A percentile compares a stretch with the other conserved stretches of the same genome.
Conservation (phyloP, 176 grass and related monocot species). For the Hsuehochloa calcarea region DNA sequence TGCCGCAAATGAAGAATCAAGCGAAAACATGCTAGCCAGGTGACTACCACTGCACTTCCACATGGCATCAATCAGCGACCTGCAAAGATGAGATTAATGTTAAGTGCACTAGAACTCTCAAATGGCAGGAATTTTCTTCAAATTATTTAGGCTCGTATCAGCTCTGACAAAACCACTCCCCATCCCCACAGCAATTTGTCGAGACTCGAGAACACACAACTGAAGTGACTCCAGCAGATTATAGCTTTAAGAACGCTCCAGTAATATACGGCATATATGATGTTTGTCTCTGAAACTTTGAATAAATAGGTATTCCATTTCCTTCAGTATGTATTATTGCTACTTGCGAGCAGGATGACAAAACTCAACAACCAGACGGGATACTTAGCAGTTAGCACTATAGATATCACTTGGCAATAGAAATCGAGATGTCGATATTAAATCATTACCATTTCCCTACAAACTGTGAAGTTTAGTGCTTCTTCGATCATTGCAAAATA, state of each 20-base stretch:
- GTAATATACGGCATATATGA: not conserved
- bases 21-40: not conserved
- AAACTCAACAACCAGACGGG: not conserved
- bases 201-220: not conserved
- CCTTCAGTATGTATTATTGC: not conserved
- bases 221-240: not conserved
- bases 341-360: not conserved
- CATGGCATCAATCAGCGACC: slow-evolving; percentile 28
- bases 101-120: not conserved
- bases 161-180: not conserved
- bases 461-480: not conserved
- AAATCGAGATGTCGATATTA: not conserved
- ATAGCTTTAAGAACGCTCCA: not conserved
- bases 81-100: not conserved
- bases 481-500: not conserved
- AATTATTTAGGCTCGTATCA: not conserved
- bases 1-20: not conserved
- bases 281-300: not conserved
- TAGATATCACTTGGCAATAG: not conserved
- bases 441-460: not conserved
- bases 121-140: not conserved
- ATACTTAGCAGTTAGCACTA: not conserved
- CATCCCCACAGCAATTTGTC: not conserved
- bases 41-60: not conserved
- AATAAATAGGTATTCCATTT: not conserved